A percentile compares a stretch with the other conserved stretches of the same genome.
phyloP scores from a whole-genome alignment of 2,329 filamentous ascomycete species.

The Aschersonia sp. region DNA sequence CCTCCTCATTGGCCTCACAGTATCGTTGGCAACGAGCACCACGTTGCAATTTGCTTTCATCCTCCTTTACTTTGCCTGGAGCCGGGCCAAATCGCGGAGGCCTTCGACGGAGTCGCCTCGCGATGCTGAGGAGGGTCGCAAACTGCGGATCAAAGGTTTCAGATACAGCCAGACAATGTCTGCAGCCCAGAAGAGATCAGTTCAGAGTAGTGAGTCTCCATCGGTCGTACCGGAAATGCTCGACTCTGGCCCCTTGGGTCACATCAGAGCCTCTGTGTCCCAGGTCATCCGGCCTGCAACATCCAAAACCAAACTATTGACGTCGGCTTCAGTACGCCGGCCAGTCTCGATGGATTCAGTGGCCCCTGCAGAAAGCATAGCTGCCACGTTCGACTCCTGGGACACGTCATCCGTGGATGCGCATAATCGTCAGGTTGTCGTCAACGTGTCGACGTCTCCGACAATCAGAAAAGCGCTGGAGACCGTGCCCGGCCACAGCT shows the following conservation, averaged over 20 bases:
- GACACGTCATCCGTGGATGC: constrained; percentile 55
- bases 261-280: constrained; percentile 24
- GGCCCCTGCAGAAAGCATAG: constrained; percentile 20
- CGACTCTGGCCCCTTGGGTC: constrained; percentile 10
- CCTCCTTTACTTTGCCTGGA: constrained; percentile 25
- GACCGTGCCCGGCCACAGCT: constrained; percentile 42
- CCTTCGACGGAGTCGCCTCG: constrained; percentile 14
- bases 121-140: constrained; percentile 10
- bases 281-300: constrained; percentile 37
- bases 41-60: constrained; percentile 33
- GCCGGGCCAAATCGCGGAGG: constrained; percentile 11
- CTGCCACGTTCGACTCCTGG: constrained; percentile 64
- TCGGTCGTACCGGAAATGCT: constrained; percentile 22
- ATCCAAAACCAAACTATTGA: constrained; percentile 40
- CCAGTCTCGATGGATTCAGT: constrained; percentile 33
- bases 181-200: constrained; percentile 17
- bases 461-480: constrained; percentile 44
- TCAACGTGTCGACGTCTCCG: constrained; percentile 31
- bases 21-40: constrained; percentile 30
- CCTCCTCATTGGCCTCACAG: constrained; percentile 29
- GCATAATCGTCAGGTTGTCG: constrained; percentile 42
- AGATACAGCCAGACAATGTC: constrained; percentile 33
- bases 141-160: constrained; percentile 33
- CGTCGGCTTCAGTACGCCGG: constrained; percentile 23
- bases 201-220: constrained; percentile 25